Base-by-base conservation (phyloP, 305 asterid species). In the Petunia hybrid region DNA sequence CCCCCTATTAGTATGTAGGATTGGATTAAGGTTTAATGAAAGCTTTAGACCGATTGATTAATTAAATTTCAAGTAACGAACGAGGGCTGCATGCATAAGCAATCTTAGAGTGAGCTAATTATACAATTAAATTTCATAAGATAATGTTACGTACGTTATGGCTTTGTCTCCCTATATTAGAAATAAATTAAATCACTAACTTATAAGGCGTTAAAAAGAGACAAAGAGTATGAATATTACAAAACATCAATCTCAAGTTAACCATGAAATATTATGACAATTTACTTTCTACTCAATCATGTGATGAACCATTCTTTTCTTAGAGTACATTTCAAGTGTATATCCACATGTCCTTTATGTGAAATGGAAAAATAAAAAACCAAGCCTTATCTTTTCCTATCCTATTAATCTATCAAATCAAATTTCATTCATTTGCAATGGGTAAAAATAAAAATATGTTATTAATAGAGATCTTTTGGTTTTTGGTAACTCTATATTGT, bases 311-410 rank as follows among this genome's bases (percentile, higher is more conserved):
- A 63, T 35, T 51, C 38, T 78, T 80, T 81, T 10, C 78, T 81
- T 82, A 56, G 62, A 79, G 85, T 81, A 71, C 78, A 57, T 78
- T 81, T 84, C 76, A 73, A 81, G 78, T 22, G 73, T 41, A 80
- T 46, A 48, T 12, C 57, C 71, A 60, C 81, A 67, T 75, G 82
- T 16, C 12, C 12, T 59, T 16, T 16, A 5, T 22, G 0, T 22
- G 31, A 22, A 22, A 22, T 22, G 31, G 31, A 22, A 22, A 22
- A 22, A 22, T 22, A 22, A 22, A 22, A 22, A 22, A 22, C 31
- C 31, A 22, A 22, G 31, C 31, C 31, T 22, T 22, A 0, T 22
- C 31, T 22, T 22, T 22, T 1, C 31, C 31, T 22, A 22, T 22
- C 31, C 31, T 22, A 22, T 22, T 22, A 22, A 22, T 22, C 31